phyloP scores from a whole-genome alignment of 257 asterid species.

The Rhazya stricta region DNA sequence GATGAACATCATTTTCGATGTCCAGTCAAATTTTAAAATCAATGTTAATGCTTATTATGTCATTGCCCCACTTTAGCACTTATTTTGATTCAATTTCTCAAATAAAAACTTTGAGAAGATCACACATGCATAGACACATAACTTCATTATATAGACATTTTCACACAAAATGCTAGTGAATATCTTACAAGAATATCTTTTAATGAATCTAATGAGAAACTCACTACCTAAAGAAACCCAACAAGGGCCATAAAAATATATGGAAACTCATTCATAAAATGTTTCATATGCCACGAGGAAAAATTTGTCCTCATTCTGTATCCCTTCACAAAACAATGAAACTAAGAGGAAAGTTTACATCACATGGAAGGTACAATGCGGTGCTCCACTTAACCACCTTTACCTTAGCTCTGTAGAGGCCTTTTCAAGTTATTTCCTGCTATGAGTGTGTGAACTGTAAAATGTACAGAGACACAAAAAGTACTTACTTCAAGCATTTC shows the following conservation, averaged over 20 bases:
- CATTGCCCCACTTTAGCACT: slow-evolving; percentile 2
- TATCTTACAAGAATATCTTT: neutral
- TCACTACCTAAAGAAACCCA: neutral
- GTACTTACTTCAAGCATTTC: neutral
- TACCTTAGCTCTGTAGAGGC: neutral
- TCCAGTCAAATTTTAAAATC: slow-evolving; percentile 13
- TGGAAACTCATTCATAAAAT: neutral
- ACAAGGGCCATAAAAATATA: neutral
- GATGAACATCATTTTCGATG: slow-evolving; percentile 12
- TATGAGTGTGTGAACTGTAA: neutral
- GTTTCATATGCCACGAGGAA: neutral
- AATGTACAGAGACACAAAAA: neutral
- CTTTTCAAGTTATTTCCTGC: neutral
- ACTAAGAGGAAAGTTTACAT: neutral
- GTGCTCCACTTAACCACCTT: neutral
- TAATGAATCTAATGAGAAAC: neutral
- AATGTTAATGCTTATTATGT: neutral
- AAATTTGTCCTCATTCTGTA: neutral
- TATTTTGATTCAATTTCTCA: neutral
- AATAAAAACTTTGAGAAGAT: neutral
- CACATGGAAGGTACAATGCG: neutral
- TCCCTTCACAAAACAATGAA: neutral
- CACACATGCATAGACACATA: neutral
- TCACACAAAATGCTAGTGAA: neutral
- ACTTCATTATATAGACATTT: neutral